Evolutionary conservation across 768 basidiomycete genomes (phyloP).

Genomic region (Mycena olivaceomarginata): DNA sequence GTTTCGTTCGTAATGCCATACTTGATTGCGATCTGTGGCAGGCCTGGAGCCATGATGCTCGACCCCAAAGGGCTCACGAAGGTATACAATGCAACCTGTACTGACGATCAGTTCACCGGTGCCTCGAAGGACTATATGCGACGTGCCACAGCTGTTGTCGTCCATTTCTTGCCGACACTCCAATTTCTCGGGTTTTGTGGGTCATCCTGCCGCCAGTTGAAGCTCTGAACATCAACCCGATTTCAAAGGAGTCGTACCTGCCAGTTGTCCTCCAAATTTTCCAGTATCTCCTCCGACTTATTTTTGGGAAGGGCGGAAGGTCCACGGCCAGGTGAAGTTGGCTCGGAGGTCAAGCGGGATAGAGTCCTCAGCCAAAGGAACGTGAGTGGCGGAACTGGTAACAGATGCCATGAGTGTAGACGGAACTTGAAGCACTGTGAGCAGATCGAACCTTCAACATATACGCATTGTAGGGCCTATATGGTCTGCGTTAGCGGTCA

Average conservation of each 20-base stretch:
- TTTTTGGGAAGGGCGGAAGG: conserved; percentile 50
- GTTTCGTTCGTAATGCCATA: conserved; percentile 73
- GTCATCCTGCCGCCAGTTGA: conserved; percentile 40
- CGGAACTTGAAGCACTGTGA: too few species aligned
- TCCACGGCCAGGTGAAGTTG: conserved; percentile 28
- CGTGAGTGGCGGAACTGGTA: background rate
- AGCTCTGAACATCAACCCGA: too few species aligned
- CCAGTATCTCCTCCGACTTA: conserved; percentile 47
- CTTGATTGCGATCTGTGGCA: conserved; percentile 71
- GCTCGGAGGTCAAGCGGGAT: background rate
- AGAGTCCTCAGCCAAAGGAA: background rate
- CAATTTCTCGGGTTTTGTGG: conserved; percentile 58
- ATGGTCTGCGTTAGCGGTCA: too few species aligned
- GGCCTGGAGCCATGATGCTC: conserved; percentile 78
- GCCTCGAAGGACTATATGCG: background rate
- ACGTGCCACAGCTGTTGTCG: conserved; percentile 60
- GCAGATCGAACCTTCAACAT: too few species aligned
- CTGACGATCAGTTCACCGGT: background rate
- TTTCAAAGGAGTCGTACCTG: background rate
- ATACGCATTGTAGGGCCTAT: too few species aligned
- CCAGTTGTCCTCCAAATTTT: conserved; percentile 50
- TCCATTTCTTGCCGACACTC: conserved; percentile 65
- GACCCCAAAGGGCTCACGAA: conserved; percentile 59
- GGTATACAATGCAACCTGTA: conserved; percentile 64
- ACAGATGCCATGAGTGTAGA: background rate